Base-by-base conservation (phyloP, 2,329 filamentous ascomycete species). In the Elsinoe ampelina region DNA sequence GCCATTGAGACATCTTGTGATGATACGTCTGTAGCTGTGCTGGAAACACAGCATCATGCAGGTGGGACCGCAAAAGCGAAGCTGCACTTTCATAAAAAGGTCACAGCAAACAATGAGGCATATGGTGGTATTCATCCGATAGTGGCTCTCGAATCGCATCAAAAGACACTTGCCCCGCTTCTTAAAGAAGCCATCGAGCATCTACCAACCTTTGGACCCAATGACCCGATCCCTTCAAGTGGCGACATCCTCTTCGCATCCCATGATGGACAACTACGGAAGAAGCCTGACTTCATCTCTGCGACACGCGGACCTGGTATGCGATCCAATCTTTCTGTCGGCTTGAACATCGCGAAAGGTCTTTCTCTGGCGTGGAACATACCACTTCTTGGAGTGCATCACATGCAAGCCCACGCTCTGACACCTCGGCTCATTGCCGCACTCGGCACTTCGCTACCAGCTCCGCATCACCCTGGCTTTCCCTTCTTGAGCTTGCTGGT, bases 341-440 rank as follows among this genome's bases (percentile, higher is more conserved):
- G 93, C 0, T 70, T 97, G 10, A 84, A 89, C 66, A 85, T 84
- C 19, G 93, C 89, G 15, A 97, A 97, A 71, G 93, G 90, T 0
- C 78, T 97, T 17, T 83, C 91, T 0, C 77, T 87, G 17, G 90
- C 89, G 36, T 95, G 88, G 88, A 79, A 83, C 61, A 79, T 90
- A 36, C 91, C 92, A 2, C 74, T 97, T 32, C 70, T 97, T 1
- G 93, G 84, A 0, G 87, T 96, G 1, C 87, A 98, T 70, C 93
- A 98, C 71, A 97, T 98, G 93, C 91, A 96, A 69, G 93, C 91
- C 10, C 93, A 98, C 71, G 86, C 93, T 15, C 74, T 98, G 60
- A 97, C 93, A 15, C 87, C 92, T 13, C 80, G 89, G 8, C 79
- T 98, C 41, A 84, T 85, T 3, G 73, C 76, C 32, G 86, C 87